These are phyloP conservation scores for Macrolepiota albuminosa DNA, from an alignment of 768 basidiomycete genomes.

Conservation along the genomic window DNA sequence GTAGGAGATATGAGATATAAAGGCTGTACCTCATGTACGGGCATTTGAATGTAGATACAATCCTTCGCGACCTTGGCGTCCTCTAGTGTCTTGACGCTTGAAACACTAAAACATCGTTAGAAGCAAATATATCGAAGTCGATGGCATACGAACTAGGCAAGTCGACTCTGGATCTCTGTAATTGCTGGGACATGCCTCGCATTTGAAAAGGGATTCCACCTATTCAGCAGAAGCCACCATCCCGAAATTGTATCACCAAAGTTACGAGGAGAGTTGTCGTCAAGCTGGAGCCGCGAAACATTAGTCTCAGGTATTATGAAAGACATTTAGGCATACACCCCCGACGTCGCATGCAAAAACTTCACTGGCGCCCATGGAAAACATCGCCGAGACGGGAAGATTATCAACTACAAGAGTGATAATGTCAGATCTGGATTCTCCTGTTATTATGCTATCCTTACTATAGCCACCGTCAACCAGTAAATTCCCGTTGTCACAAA, in stretches of 20 bases:
- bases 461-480: slow-evolving; percentile 88
- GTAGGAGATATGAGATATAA: not conserved
- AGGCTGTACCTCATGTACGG: slow-evolving; percentile 76
- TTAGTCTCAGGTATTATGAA: not conserved
- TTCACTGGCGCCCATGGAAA: slow-evolving; percentile 82
- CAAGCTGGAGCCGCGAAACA: slow-evolving; percentile 45
- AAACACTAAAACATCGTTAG: slow-evolving; percentile 56
- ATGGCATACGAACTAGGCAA: slow-evolving; percentile 77
- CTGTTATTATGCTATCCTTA: slow-evolving; percentile 30
- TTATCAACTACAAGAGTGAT: slow-evolving; percentile 66
- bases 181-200: slow-evolving; percentile 78
- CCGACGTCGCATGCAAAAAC: slow-evolving; percentile 96
- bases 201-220: slow-evolving; percentile 88
- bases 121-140: not conserved
- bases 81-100: slow-evolving; percentile 91
- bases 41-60: slow-evolving; percentile 91
- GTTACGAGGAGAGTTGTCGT: slow-evolving; percentile 92
- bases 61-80: slow-evolving; percentile 90
- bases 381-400: slow-evolving; percentile 88
- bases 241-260: slow-evolving; percentile 96
- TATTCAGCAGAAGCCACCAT: slow-evolving; percentile 91
- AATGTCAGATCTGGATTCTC: not conserved
- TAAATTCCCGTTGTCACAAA: slow-evolving; percentile 92
- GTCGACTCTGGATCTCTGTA: slow-evolving; percentile 88
- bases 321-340: slow-evolving; percentile 44